phyloP scores from a whole-genome alignment of 2,329 filamentous ascomycete genomes.

The Pseudophaeomoniella oleicola region DNA sequence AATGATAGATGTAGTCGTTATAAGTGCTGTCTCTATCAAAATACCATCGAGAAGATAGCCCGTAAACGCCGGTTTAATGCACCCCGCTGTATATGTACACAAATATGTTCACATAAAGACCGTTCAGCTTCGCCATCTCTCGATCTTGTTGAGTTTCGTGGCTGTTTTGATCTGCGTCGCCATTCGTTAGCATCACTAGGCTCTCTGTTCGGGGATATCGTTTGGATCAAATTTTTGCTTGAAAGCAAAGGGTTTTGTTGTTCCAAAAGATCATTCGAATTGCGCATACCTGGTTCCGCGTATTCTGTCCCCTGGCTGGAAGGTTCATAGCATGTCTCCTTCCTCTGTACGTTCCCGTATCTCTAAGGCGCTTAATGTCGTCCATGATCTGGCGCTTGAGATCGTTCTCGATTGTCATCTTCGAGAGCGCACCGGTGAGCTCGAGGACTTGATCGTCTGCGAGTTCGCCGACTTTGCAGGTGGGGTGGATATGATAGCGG shows the following conservation, averaged over 20 bases:
- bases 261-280: no score
- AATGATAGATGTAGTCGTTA: no score
- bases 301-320: conserved; percentile 81
- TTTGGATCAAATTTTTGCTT: no score
- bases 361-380: conserved; percentile 72
- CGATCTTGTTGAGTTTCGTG: conserved; percentile 42
- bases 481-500: conserved; percentile 75
- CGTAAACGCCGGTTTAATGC: no score
- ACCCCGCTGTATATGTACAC: no score
- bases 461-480: conserved; percentile 61
- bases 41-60: no score
- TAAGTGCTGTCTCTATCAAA: no score
- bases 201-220: no score
- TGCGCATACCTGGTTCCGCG: conserved; percentile 56
- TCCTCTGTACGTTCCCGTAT: conserved; percentile 82
- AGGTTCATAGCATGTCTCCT: conserved; percentile 83
- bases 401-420: conserved; percentile 90
- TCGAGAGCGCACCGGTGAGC: conserved; percentile 70
- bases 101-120: no score
- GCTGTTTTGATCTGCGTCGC: conserved; percentile 42
- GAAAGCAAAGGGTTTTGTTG: no score
- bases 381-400: conserved; percentile 62
- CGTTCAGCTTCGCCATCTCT: conserved; percentile 34
- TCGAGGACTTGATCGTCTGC: conserved; percentile 63
- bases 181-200: conserved; percentile 12